Evolutionary conservation across 345 rosid species (phyloP).

Genomic region (Citropsis articulata): DNA sequence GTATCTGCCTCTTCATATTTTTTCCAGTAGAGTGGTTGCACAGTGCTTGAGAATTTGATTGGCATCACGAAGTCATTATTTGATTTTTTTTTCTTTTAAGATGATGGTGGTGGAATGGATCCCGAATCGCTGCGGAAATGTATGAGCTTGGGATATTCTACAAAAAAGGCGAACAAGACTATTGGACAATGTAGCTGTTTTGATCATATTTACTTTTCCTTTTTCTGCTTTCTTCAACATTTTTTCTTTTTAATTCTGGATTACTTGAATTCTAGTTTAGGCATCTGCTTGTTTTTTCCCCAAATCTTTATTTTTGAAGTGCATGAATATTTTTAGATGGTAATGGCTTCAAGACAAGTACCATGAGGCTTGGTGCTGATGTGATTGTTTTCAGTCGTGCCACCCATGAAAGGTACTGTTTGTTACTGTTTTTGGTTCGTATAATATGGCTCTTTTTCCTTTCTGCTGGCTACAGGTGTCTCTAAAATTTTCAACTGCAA

Average conservation of each 20-base stretch:
- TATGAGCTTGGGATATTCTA: constrained; percentile 98
- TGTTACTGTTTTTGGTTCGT: constrained; percentile 1
- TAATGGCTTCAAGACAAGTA: constrained; percentile 98
- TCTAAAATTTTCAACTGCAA: neutral
- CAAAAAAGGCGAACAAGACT: constrained; percentile 80
- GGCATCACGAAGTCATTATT: neutral
- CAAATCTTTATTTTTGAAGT: constrained; percentile 8
- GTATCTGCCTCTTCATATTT: constrained; percentile 1
- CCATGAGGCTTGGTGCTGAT: constrained; percentile 97
- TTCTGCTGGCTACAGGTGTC: neutral
- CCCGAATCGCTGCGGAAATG: constrained; percentile 79
- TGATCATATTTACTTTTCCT: neutral
- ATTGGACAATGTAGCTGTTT: constrained; percentile 81
- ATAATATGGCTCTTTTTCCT: neutral
- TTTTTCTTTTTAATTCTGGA: neutral
- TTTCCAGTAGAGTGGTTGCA: neutral
- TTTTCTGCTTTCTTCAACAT: neutral
- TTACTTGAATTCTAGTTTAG: neutral
- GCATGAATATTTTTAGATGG: constrained; percentile 65
- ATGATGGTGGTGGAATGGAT: constrained; percentile 97
- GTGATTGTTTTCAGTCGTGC: constrained; percentile 76
- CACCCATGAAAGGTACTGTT: constrained; percentile 51
- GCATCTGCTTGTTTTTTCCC: neutral
- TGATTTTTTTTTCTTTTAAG: constrained; percentile 32
- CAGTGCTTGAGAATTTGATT: constrained; percentile 12